Conservation (phyloP, 768 basidiomycete genomes). For the Leccinellum luteum region DNA sequence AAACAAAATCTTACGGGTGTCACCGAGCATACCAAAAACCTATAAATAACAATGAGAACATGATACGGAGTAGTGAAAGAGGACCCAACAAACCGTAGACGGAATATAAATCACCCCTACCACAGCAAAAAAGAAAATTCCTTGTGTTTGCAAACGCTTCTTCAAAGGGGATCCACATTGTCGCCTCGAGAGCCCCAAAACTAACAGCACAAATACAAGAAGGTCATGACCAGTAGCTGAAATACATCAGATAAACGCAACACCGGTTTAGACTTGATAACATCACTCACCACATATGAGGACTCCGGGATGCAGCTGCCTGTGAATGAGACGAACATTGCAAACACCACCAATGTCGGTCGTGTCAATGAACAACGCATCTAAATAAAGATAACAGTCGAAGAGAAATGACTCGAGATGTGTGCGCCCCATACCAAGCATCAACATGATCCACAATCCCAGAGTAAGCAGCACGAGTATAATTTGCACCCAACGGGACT, state of each 20-base stretch:
- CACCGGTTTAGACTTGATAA: not conserved
- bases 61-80: not conserved
- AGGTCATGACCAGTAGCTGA: slow-evolving; percentile 21
- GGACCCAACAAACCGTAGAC: not conserved
- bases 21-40: not conserved
- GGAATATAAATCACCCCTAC: slow-evolving; percentile 16
- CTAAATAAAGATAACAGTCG: not conserved
- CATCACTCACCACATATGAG: slow-evolving; percentile 18
- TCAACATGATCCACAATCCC: slow-evolving; percentile 20
- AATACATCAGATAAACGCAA: not conserved
- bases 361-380: not conserved
- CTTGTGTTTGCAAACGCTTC: slow-evolving; percentile 17
- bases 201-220: slow-evolving; percentile 15
- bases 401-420: not conserved
- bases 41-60: not conserved
- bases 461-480: slow-evolving; percentile 13
- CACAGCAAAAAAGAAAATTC: slow-evolving; percentile 13
- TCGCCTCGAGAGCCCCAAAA: slow-evolving; percentile 13
- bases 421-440: slow-evolving; percentile 5
- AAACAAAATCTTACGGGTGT: not conserved
- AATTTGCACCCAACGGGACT: slow-evolving; percentile 5
- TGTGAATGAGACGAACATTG: not conserved
- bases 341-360: not conserved
- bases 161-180: slow-evolving; percentile 11
- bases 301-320: not conserved